A percentile compares a stretch with the other conserved stretches of the same genome.
Evolutionary conservation across 768 basidiomycete genomes (phyloP).

Genomic region (Termitomyces sp.): DNA sequence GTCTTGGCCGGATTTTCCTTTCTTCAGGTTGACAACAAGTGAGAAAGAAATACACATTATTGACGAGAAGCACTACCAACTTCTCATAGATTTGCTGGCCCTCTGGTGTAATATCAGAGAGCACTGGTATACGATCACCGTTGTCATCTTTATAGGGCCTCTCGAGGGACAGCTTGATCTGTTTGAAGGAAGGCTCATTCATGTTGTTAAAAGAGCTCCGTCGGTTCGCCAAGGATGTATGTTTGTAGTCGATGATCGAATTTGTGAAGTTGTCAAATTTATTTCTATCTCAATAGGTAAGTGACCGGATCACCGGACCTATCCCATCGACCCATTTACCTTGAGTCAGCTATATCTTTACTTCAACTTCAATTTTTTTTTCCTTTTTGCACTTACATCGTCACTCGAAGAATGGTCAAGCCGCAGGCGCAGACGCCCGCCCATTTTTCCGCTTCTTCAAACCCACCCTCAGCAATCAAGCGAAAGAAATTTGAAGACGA

Average conservation of each 20-base stretch:
- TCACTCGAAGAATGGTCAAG: conserved; percentile 28
- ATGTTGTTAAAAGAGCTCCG: conserved; percentile 1
- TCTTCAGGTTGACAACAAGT: conserved; percentile 24
- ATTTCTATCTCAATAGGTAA: background rate
- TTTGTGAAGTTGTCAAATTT: background rate
- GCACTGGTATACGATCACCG: conserved; percentile 52
- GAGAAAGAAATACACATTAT: background rate
- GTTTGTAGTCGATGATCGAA: background rate
- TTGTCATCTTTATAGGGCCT: conserved; percentile 77
- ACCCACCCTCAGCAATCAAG: conserved; percentile 34
- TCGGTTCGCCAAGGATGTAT: background rate
- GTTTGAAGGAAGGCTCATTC: conserved; percentile 45
- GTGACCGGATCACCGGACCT: conserved; percentile 15
- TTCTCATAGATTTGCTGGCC: conserved; percentile 68
- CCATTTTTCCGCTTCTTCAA: conserved; percentile 12
- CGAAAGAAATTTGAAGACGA: conserved; percentile 66
- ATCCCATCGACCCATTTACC: conserved; percentile 10
- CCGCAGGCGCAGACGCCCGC: conserved; percentile 19
- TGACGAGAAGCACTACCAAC: conserved; percentile 35
- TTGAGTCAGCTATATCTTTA: conserved; percentile 9
- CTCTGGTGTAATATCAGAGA: conserved; percentile 66
- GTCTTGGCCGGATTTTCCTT: conserved; percentile 50
- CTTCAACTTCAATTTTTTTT: conserved; percentile 4
- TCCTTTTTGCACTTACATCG: background rate
- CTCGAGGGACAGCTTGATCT: conserved; percentile 65